A percentile compares a stretch with the other conserved stretches of the same genome.
These are phyloP conservation scores for Escallonia rubra DNA, from an alignment of 129 eudicot species.

Conservation along the genomic window DNA sequence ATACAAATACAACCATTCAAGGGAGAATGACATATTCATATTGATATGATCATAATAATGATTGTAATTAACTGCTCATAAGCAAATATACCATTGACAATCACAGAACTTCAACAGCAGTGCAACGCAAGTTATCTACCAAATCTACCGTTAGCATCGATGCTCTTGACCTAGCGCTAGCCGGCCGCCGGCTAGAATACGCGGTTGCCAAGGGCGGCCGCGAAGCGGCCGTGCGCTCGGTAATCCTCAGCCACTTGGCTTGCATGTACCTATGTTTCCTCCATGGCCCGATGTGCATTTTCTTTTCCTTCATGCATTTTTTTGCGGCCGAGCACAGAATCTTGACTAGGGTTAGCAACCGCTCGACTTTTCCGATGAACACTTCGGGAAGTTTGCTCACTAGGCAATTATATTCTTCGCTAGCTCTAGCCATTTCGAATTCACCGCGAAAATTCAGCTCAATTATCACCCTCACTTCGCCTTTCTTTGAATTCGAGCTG, in stretches of 20 bases:
- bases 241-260: conserved; percentile 74
- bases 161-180: conserved; percentile 24
- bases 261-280: conserved; percentile 79
- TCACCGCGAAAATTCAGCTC: conserved; percentile 73
- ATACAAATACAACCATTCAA: no score
- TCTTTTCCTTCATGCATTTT: conserved; percentile 74
- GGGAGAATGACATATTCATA: no score
- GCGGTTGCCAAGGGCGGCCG: conserved; percentile 9
- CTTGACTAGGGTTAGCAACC: conserved; percentile 40
- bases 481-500: conserved; percentile 42
- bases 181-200: conserved; percentile 25
- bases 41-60: no score
- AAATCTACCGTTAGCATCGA: conserved; percentile 78
- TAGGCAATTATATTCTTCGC: conserved; percentile 57
- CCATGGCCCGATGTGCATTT: conserved; percentile 95
- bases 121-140: conserved; percentile 38
- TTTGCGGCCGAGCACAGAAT: conserved; percentile 60
- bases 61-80: no score
- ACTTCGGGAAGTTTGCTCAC: conserved; percentile 57
- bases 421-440: conserved; percentile 76
- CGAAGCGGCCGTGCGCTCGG: conserved; percentile 26
- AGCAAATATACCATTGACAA: neutral
- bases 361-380: conserved; percentile 63
- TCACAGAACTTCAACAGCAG: conserved; percentile 41
- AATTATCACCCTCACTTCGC: conserved; percentile 52